phyloP scores from a whole-genome alignment of 352 stramenopile genomes.

The Phytophthora agathidicida region DNA sequence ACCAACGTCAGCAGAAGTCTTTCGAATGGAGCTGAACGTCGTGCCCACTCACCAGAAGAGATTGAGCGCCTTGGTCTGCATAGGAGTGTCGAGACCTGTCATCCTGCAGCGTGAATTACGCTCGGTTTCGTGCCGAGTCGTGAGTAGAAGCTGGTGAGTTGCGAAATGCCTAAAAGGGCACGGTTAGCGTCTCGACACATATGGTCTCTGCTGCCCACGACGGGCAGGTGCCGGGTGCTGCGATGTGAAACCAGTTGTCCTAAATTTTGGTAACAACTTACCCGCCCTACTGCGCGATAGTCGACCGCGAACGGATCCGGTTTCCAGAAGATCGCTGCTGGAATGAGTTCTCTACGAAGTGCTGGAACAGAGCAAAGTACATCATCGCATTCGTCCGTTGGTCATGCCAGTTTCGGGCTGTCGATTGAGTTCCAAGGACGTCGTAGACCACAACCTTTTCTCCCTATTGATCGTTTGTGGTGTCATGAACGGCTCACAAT shows the following conservation, averaged over 20 bases:
- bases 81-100: slow-evolving; percentile 19
- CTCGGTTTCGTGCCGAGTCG: neutral
- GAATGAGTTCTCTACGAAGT: too few species aligned
- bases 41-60: slow-evolving; percentile 28
- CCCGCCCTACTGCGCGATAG: too few species aligned
- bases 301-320: too few species aligned
- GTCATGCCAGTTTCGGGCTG: too few species aligned
- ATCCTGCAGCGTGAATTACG: slow-evolving; percentile 13
- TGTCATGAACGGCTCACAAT: too few species aligned
- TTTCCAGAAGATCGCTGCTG: too few species aligned
- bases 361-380: too few species aligned
- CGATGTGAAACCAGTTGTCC: slow-evolving; percentile 30
- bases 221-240: slow-evolving; percentile 22
- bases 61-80: slow-evolving; percentile 34
- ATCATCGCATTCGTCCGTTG: too few species aligned
- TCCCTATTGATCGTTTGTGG: too few species aligned
- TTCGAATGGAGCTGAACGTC: neutral
- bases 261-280: slow-evolving; percentile 16
- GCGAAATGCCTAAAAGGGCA: slow-evolving; percentile 14
- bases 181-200: slow-evolving; percentile 27
- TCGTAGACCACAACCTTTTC: too few species aligned
- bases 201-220: slow-evolving; percentile 23
- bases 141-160: slow-evolving; percentile 10
- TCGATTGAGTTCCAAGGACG: too few species aligned
- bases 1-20: neutral